Evolutionary conservation across 768 basidiomycete species (phyloP).

Genomic region (Pseudohyphozyma bogoriensis): DNA sequence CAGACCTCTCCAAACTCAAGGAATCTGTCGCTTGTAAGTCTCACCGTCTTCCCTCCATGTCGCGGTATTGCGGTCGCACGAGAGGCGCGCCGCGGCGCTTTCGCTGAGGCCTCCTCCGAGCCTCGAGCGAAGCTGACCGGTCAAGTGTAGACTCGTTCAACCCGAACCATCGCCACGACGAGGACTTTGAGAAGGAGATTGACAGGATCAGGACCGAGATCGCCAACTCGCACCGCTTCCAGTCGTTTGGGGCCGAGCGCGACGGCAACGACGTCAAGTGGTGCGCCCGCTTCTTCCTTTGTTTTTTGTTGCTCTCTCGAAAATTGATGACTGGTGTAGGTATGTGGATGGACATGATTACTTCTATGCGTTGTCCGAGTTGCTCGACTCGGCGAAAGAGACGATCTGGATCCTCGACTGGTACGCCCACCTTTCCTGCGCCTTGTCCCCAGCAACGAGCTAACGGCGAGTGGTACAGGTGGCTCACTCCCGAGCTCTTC

Average conservation of each 20-base stretch:
- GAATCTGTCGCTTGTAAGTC: slow-evolving; percentile 11
- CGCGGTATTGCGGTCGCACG: not conserved
- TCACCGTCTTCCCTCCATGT: not conserved
- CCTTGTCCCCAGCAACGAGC: too few species aligned
- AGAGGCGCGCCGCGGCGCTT: not conserved
- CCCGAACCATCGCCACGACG: slow-evolving; percentile 46
- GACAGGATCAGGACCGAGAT: slow-evolving; percentile 57
- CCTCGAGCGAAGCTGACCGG: not conserved
- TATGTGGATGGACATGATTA: slow-evolving; percentile 78
- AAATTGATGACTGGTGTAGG: not conserved
- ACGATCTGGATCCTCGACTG: slow-evolving; percentile 74
- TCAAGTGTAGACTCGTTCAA: not conserved
- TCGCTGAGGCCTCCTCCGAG: not conserved
- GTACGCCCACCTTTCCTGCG: slow-evolving; percentile 46
- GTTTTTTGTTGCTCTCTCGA: not conserved
- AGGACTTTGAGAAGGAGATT: slow-evolving; percentile 50
- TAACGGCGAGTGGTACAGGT: slow-evolving; percentile 43
- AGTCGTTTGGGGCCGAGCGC: slow-evolving; percentile 69
- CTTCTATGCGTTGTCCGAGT: slow-evolving; percentile 83
- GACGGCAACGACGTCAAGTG: slow-evolving; percentile 69
- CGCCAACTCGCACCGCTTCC: slow-evolving; percentile 66
- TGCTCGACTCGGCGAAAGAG: slow-evolving; percentile 46
- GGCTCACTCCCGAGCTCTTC: slow-evolving; percentile 90
- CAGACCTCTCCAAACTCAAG: not conserved
- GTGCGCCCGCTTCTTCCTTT: slow-evolving; percentile 39